Base-by-base conservation (phyloP, 2,329 filamentous ascomycete species). In the Alternaria brassicicola region DNA sequence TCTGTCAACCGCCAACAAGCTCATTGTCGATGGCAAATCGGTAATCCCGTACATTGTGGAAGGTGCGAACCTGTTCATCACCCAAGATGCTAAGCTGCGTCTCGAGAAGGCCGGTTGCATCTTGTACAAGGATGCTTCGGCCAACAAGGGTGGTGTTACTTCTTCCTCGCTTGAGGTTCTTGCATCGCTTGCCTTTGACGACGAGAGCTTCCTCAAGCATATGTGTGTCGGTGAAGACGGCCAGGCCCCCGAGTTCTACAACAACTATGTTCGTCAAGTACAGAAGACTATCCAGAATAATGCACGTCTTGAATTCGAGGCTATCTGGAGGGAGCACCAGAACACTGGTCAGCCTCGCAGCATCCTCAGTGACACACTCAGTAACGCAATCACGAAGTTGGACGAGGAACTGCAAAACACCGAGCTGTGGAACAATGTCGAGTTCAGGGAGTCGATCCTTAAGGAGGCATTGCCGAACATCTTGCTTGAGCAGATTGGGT, bases 81-180 rank as follows among this genome's bases (percentile, higher is more conserved):
- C 95, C 0, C 95, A 99, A 79, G 95, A 99, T 72, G 94, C 94
- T 70, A 98, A 98, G 83, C 85, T 98, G 54, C 91, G 93, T 23
- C 87, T 99, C 13, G 95, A 99, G 81, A 89, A 92, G 69, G 93
- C 94, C n/a, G 95, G 95, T 59, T 96, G 92, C 74, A 88, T 98
- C 70, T 80, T 99, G 38, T 97, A 93, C 88, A 99, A 99, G 82
- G 95, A 99, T 78, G 95, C 95, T 5, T 97, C 92, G 35, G 93
- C 94, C 55, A 99, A 99, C 86, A 99, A 99, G 84, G 95, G 95
- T 65, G 95, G 95, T 77, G 95, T 99, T 43, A 99, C 95, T 0
- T 97, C 93, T 1, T 98, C 95, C 0, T 98, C 95, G 1, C 88
- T 98, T 30, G 95, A 99, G 74, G 95, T 99, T 6, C 86, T 99